Base-by-base conservation (phyloP, 139 green algal genomes). In the Chlamydomonas eustigma region DNA sequence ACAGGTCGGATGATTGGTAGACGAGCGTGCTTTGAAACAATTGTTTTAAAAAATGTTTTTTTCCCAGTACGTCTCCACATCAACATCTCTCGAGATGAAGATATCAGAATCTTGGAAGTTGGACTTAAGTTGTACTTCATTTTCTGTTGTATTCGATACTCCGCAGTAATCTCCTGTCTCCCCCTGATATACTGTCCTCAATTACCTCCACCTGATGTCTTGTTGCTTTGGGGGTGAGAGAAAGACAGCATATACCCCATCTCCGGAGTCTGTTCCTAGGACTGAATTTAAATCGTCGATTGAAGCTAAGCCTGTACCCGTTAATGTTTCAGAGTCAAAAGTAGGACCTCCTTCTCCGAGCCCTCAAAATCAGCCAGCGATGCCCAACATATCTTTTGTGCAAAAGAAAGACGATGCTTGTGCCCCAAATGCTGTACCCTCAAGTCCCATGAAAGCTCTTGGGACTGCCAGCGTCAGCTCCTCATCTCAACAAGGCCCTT, bases 11-110 rank as follows among this genome's bases (percentile, higher is more conserved):
- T n/a, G n/a, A n/a, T n/a, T n/a, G n/a, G n/a, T n/a, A n/a, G n/a
- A n/a, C n/a, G n/a, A n/a, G n/a, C n/a, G n/a, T 69, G 58, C 18
- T 22, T 69, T 69, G 58, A 69, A 69, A 32, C 58, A 58, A 58
- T 18, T 12, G 44, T 18, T 58, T 58, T 58, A 58, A 28, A 18
- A 58, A 58, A 58, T 58, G 12, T 18, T 58, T 12, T 58, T 12
- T 12, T 58, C 12, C 18, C 12, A 58, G 44, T n/a, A 18, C 18
- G 44, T 58, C 44, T 18, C 44, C 12, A 18, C 44, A 58, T 58
- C 18, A 12, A 28, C 18, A 18, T 18, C 12, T 18, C 12, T 18
- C 44, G 44, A 18, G 12, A 58, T 58, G 44, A 58, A 18, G 44
- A 58, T 12, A 18, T 12, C 12, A 28, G 44, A 58, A 12, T 28